Evolutionary conservation across 495 filamentous ascomycete species (phyloP), one percentile per base, ranked within the genome.

Genomic region (Podospora pseudoanserina): DNA sequence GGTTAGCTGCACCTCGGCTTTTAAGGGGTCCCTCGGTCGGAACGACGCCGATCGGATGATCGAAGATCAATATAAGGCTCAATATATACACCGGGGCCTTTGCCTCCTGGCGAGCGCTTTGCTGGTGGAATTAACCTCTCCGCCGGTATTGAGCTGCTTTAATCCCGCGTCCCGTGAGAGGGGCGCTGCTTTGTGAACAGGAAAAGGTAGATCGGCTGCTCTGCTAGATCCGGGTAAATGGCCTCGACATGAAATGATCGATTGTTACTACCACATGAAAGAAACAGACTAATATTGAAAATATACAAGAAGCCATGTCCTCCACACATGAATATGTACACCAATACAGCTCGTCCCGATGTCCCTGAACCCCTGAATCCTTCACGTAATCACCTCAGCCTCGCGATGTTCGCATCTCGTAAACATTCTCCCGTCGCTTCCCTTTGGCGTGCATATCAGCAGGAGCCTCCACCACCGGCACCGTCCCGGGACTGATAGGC

Each of bases 21-120:
- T 58, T 58, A 58, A 58, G 55, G 55, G 7, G 28, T 3, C 15
- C 13, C 30, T 60, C 1, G 28, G 49, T 28, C 64, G 28, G 26
- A 66, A 60, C 7, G 7, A 58, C 30, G 13, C 44, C 9, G 62
- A 23, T 19, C 0, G 9, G 16, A 54, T 54, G 44, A 49, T 49
- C 9, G 39, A 13, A 49, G 39, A 49, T 49, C 39, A 49, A 49
- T 49, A 49, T 49, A 49, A 49, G 9, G 15, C 30, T 23, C 23
- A 66, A 66, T 66, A 30, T 66, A 49, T 11, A 49, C 39, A 49
- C 39, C 39, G 39, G 39, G 39, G 39, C 39, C 15, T 11, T 49
- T 49, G 39, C 39, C 9, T 49, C 55, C 55, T 58, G 55, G 55
- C 55, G 55, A 23, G 4, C 18, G 55, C 55, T 58, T 58, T 58